These are phyloP conservation scores for Tetraselmis striata DNA, from an alignment of 139 green algal genomes.

Conservation along the genomic window DNA sequence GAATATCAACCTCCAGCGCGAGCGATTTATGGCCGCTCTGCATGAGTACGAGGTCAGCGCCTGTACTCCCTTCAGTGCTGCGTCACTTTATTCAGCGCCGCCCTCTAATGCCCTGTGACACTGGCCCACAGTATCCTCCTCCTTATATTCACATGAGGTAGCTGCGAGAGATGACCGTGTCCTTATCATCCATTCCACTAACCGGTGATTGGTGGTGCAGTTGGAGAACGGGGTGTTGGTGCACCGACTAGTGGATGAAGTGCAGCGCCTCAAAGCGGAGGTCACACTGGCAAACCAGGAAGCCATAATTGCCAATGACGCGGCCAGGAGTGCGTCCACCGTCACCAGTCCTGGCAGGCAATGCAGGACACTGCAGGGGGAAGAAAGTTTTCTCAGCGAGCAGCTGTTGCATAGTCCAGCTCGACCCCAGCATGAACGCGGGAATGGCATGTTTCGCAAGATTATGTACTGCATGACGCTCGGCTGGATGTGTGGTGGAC, in stretches of 20 bases:
- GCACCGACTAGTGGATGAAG: not conserved
- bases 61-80: no score
- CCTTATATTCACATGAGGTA: no score
- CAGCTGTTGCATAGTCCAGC: not conserved
- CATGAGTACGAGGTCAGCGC: not conserved
- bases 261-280: not conserved
- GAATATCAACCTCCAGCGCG: not conserved
- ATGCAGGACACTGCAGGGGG: no score
- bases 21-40: not conserved
- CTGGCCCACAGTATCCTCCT: no score
- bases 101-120: no score
- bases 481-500: not conserved
- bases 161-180: no score
- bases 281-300: not conserved
- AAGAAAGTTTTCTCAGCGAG: not conserved
- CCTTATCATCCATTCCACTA: no score
- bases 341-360: no score
- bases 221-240: not conserved
- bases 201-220: not conserved
- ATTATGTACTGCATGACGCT: not conserved
- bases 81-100: no score
- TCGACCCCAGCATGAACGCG: not conserved
- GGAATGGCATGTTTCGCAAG: not conserved
- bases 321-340: not conserved
- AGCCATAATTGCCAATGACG: not conserved